These are phyloP conservation scores for Hamamelis virginiana DNA, from an alignment of 164 flowering plant genomes.

Conservation along the genomic window DNA sequence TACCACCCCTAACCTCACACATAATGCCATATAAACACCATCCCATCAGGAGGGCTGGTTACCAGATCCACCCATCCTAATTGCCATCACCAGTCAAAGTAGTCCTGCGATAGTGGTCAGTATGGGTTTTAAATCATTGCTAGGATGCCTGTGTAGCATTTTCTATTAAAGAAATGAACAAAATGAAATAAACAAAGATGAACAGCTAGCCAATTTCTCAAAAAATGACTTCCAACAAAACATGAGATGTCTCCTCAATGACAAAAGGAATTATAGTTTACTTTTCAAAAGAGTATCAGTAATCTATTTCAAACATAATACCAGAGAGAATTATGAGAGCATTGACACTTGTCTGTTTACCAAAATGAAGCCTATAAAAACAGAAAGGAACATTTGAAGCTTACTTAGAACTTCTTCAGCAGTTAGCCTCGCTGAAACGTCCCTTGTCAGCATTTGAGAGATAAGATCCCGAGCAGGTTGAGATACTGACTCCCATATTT, in stretches of 20 bases:
- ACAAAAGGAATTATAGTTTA: too few species aligned
- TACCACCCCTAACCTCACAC: not conserved
- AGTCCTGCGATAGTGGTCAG: not conserved
- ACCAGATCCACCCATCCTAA: not conserved
- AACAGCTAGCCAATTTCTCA: not conserved
- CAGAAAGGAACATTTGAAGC: not conserved
- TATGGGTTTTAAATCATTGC: not conserved
- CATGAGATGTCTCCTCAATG: not conserved
- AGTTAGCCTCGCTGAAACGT: constrained; percentile 30
- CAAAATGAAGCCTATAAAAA: not conserved
- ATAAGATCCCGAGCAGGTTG: constrained; percentile 52
- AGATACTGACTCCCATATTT: constrained; percentile 47
- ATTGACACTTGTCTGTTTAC: not conserved
- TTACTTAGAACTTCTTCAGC: constrained; percentile 60
- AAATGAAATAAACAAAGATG: not conserved
- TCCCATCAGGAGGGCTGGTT: not conserved
- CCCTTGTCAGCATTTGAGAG: constrained; percentile 49
- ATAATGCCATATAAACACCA: not conserved
- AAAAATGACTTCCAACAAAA: not conserved
- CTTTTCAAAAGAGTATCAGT: not conserved
- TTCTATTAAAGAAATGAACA: too few species aligned
- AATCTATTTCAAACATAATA: not conserved
- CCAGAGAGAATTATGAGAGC: not conserved
- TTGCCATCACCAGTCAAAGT: not conserved
- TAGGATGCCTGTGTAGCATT: not conserved